A percentile compares a stretch with the other conserved stretches of the same genome.
These are phyloP conservation scores for Amphichorda felina DNA, from an alignment of 2,329 filamentous ascomycete species.

Conservation along the genomic window DNA sequence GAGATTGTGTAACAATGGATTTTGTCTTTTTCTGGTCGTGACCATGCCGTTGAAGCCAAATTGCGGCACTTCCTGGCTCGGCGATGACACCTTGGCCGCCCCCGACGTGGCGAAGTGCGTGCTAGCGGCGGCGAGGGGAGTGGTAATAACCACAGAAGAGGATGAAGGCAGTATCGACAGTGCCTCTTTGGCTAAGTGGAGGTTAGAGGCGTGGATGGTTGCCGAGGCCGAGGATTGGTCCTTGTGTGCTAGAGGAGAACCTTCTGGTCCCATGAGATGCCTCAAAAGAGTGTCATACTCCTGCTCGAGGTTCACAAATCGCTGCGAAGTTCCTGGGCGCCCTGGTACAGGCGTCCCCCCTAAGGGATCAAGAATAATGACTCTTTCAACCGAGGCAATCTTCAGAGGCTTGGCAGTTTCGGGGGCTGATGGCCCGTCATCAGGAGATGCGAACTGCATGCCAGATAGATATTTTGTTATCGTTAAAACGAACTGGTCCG, in stretches of 20 bases:
- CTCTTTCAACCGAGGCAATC: conserved; percentile 60
- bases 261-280: conserved; percentile 35
- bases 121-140: conserved; percentile 66
- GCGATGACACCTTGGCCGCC: not conserved
- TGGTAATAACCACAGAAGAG: conserved; percentile 82
- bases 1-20: conserved; percentile 89
- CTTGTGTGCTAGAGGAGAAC: conserved; percentile 16
- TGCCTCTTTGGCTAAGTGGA: conserved; percentile 57
- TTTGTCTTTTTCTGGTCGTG: conserved; percentile 46
- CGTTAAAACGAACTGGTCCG: conserved; percentile 58
- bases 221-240: conserved; percentile 14
- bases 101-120: conserved; percentile 13
- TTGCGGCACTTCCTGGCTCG: conserved; percentile 24
- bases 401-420: conserved; percentile 28
- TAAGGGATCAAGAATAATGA: conserved; percentile 79
- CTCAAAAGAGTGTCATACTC: conserved; percentile 62
- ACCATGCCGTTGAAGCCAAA: conserved; percentile 35
- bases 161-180: conserved; percentile 69
- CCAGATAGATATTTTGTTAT: conserved; percentile 67
- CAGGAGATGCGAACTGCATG: conserved; percentile 31
- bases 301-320: conserved; percentile 86
- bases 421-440: conserved; percentile 6
- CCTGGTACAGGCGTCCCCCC: conserved; percentile 67
- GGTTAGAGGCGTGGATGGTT: conserved; percentile 51
- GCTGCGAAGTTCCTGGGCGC: conserved; percentile 21